Conservation (phyloP, 148 eudicot genomes). For the Drosera capensis region DNA sequence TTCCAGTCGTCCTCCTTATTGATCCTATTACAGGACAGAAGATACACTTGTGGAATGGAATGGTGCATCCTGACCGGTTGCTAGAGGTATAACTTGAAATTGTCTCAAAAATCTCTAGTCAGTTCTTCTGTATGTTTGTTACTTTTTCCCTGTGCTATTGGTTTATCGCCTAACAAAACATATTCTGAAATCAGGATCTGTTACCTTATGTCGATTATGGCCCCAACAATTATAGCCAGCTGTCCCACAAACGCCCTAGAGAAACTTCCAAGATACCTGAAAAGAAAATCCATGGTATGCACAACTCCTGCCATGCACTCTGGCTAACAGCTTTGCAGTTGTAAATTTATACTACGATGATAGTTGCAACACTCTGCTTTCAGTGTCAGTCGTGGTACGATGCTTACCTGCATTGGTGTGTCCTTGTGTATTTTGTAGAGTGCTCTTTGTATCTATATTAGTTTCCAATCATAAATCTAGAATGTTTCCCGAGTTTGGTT, state of each 20-base stretch:
- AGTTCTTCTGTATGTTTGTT: not conserved
- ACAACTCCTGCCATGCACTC: not conserved
- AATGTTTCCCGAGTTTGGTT: too few relatives aligned
- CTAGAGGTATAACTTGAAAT: conserved; percentile 49
- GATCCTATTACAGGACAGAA: conserved; percentile 97
- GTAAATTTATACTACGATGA: too few relatives aligned
- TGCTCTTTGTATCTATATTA: too few relatives aligned
- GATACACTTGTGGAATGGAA: conserved; percentile 92
- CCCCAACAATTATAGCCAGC: conserved; percentile 5
- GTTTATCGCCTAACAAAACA: not conserved
- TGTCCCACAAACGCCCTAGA: conserved; percentile 9
- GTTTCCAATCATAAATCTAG: too few relatives aligned
- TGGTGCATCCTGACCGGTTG: conserved; percentile 81
- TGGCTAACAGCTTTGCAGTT: too few relatives aligned
- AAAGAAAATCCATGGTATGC: conserved; percentile 4
- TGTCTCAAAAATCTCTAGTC: conserved; percentile 1
- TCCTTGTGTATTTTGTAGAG: too few relatives aligned
- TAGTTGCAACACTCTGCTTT: too few relatives aligned
- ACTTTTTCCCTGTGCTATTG: not conserved
- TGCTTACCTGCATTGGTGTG: too few relatives aligned
- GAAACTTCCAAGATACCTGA: conserved; percentile 4
- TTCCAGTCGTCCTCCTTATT: conserved; percentile 65
- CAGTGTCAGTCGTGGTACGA: too few relatives aligned
- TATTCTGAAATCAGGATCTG: conserved; percentile 4
- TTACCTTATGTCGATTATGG: conserved; percentile 7